Conservation (phyloP, 257 asterid genomes). For the Solanum okadae region DNA sequence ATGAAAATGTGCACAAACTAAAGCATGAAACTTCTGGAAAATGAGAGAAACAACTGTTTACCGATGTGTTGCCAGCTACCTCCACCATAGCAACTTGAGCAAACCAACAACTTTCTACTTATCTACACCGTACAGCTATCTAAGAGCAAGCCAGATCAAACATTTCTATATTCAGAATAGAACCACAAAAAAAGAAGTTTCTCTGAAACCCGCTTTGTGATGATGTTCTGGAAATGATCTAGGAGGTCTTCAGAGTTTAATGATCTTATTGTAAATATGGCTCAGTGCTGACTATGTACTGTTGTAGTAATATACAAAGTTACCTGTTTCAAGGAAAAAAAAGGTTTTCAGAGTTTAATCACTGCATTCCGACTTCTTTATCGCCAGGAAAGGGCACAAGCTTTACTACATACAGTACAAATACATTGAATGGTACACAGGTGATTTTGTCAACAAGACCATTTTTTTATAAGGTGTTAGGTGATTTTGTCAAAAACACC, state of each 20-base stretch:
- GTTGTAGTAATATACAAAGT: background rate
- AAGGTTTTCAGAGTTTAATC: background rate
- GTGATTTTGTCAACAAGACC: background rate
- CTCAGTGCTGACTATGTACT: background rate
- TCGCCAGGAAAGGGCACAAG: background rate
- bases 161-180: background rate
- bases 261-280: background rate
- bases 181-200: background rate
- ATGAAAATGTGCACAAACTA: background rate
- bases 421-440: background rate
- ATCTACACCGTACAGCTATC: background rate
- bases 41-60: background rate
- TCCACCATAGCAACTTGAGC: background rate
- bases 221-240: background rate
- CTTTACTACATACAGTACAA: background rate
- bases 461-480: background rate
- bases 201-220: background rate
- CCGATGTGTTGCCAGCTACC: background rate
- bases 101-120: background rate
- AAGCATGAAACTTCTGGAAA: background rate
- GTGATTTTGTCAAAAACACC: background rate
- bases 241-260: background rate
- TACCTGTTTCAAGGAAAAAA: background rate
- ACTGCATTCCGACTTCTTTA: background rate
- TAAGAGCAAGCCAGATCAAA: background rate